Conservation (phyloP, 768 basidiomycete genomes). For the Lentinula edodes region DNA sequence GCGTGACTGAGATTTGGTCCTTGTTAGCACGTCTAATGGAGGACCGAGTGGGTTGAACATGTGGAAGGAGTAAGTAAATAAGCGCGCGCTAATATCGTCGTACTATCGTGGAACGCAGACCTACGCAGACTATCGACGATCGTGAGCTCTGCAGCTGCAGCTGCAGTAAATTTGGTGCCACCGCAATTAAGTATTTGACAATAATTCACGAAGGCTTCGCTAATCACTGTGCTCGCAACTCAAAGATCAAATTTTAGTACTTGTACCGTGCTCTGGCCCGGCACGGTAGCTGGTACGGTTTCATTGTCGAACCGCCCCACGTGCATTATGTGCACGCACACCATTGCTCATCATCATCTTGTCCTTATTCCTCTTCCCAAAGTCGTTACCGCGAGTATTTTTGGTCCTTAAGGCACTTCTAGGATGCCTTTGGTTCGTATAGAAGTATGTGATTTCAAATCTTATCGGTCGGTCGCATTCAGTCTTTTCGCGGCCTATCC, state of each 20-base stretch:
- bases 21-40: not conserved
- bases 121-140: conserved; percentile 19
- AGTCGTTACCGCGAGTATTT: not conserved
- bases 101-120: conserved; percentile 40
- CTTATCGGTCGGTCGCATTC: conserved; percentile 58
- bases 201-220: too few relatives aligned
- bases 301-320: not conserved
- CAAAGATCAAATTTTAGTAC: too few relatives aligned
- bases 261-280: too few relatives aligned
- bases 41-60: conserved; percentile 8
- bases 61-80: not conserved
- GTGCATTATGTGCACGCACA: not conserved
- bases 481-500: not conserved
- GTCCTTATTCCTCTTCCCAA: not conserved
- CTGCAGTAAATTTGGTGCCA: too few relatives aligned
- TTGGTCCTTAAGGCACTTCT: too few relatives aligned
- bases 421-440: conserved; percentile 78
- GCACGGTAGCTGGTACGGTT: too few relatives aligned
- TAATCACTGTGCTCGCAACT: too few relatives aligned
- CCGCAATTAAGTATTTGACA: too few relatives aligned
- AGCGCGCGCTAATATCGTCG: conserved; percentile 28
- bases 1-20: not conserved
- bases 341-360: not conserved
- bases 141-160: too few relatives aligned
- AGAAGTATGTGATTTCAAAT: conserved; percentile 96